Evolutionary conservation across 352 stramenopile genomes (phyloP).

Genomic region (Phytophthora meadii): DNA sequence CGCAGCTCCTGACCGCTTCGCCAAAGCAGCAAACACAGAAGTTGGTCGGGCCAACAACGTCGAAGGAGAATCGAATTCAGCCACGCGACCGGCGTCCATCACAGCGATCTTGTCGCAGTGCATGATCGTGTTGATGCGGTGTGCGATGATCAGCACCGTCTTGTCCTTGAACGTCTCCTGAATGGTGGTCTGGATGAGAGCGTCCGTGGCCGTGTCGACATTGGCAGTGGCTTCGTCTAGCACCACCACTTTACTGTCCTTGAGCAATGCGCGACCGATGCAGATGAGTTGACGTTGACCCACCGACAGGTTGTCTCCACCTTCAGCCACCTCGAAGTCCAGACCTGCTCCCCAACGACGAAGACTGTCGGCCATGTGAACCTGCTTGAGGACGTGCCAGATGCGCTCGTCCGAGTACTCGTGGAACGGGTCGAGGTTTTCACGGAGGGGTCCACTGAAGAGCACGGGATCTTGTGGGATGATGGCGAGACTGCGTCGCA

Average conservation of each 20-base stretch:
- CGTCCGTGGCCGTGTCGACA: slow-evolving; percentile 69
- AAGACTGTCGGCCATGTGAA: slow-evolving; percentile 77
- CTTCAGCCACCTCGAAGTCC: slow-evolving; percentile 91
- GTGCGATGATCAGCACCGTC: slow-evolving; percentile 92
- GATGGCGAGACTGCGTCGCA: slow-evolving; percentile 48
- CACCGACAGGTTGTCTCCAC: slow-evolving; percentile 93
- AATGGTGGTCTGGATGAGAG: slow-evolving; percentile 69
- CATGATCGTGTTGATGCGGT: slow-evolving; percentile 78
- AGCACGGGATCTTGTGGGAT: too few species aligned
- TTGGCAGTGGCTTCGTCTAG: slow-evolving; percentile 96
- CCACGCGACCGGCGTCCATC: slow-evolving; percentile 86
- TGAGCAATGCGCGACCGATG: too few species aligned
- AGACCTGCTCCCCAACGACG: slow-evolving; percentile 59
- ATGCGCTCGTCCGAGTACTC: too few species aligned
- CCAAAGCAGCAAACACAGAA: slow-evolving; percentile 91
- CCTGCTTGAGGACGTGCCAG: too few species aligned
- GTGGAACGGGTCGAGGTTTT: too few species aligned
- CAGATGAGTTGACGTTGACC: too few species aligned
- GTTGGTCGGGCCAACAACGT: slow-evolving; percentile 76
- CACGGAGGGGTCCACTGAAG: too few species aligned
- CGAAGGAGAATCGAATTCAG: slow-evolving; percentile 90
- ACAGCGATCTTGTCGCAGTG: slow-evolving; percentile 92
- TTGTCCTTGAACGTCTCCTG: slow-evolving; percentile 88
- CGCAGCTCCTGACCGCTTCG: too few species aligned
- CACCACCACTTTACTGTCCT: slow-evolving; percentile 92